A percentile compares a stretch with the other conserved stretches of the same genome.
Evolutionary conservation across 192 early-diverging fungal genomes (phyloP).

Genomic region (Phycomyces nitens): DNA sequence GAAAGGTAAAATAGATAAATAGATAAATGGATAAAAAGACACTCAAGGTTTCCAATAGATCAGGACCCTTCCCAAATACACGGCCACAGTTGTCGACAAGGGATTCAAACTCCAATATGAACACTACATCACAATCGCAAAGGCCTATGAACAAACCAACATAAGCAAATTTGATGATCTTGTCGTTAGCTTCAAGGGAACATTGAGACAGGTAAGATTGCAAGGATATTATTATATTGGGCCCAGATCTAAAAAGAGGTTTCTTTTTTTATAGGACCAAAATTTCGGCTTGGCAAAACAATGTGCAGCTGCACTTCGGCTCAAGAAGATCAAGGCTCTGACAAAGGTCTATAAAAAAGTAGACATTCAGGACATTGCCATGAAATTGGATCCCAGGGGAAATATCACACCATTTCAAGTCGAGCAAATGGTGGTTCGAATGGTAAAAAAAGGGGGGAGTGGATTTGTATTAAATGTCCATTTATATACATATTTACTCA

Average conservation of each 20-base stretch:
- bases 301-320: conserved; percentile 42
- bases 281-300: conserved; percentile 66
- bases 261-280: conserved; percentile 42
- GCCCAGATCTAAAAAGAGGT: too few species aligned
- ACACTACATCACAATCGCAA: conserved; percentile 57
- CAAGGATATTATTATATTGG: too few species aligned
- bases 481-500: conserved; percentile 3
- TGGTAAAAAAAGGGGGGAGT: conserved; percentile 41
- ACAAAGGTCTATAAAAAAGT: conserved; percentile 78
- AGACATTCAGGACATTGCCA: conserved; percentile 66
- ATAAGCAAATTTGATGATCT: conserved; percentile 40
- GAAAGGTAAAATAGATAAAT: conserved; percentile 48
- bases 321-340: conserved; percentile 63
- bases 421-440: conserved; percentile 52
- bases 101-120: conserved; percentile 33
- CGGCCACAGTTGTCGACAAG: conserved; percentile 43
- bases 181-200: conserved; percentile 35
- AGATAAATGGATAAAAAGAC: too few species aligned
- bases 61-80: conserved; percentile 48
- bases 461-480: neutral
- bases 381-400: conserved; percentile 45
- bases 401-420: conserved; percentile 38
- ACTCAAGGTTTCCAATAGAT: conserved; percentile 29
- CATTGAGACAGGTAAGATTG: conserved; percentile 37
- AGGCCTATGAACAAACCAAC: conserved; percentile 52